Evolutionary conservation across 768 basidiomycete species (phyloP).

Genomic region (Phanerochaete carnosa): DNA sequence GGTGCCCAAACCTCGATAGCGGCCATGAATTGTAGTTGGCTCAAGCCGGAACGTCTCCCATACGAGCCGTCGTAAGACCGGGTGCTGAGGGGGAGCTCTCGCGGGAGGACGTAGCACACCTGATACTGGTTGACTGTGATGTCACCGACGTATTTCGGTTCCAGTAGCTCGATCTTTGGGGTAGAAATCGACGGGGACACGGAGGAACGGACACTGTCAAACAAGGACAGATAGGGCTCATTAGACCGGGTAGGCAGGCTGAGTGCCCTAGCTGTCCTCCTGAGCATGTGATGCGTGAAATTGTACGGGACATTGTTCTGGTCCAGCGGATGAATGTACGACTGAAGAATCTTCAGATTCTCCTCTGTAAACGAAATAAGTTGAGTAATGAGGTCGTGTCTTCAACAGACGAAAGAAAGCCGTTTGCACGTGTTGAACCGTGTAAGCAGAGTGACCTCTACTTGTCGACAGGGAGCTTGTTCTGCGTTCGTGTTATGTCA

Average conservation of each 20-base stretch:
- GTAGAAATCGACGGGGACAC: slow-evolving; percentile 33
- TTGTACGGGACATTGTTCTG: slow-evolving; percentile 68
- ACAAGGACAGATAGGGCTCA: slow-evolving; percentile 58
- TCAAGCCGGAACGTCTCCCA: slow-evolving; percentile 22
- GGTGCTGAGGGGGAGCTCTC: slow-evolving; percentile 46
- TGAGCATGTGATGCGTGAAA: slow-evolving; percentile 50
- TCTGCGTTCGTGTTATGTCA: neutral
- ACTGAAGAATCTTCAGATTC: slow-evolving; percentile 69
- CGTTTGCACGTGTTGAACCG: neutral
- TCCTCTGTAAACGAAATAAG: slow-evolving; percentile 51
- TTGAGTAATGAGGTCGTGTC: neutral
- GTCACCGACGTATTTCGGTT: slow-evolving; percentile 67
- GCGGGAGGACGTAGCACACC: slow-evolving; percentile 74
- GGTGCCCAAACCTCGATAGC: slow-evolving; percentile 78
- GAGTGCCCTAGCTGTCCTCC: slow-evolving; percentile 66
- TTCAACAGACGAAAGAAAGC: neutral
- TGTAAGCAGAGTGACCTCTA: neutral
- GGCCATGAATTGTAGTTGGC: slow-evolving; percentile 68
- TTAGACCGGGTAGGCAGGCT: slow-evolving; percentile 59
- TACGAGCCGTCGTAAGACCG: slow-evolving; percentile 5
- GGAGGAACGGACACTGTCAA: slow-evolving; percentile 35
- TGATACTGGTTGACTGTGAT: slow-evolving; percentile 76
- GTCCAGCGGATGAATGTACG: slow-evolving; percentile 77
- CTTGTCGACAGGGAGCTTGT: neutral
- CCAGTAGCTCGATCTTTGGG: slow-evolving; percentile 42